Percentiles rank a stretch among this genome's conserved stretches.
Conservation (phyloP, 2,329 filamentous ascomycete species). For the Claviceps spartinae region DNA sequence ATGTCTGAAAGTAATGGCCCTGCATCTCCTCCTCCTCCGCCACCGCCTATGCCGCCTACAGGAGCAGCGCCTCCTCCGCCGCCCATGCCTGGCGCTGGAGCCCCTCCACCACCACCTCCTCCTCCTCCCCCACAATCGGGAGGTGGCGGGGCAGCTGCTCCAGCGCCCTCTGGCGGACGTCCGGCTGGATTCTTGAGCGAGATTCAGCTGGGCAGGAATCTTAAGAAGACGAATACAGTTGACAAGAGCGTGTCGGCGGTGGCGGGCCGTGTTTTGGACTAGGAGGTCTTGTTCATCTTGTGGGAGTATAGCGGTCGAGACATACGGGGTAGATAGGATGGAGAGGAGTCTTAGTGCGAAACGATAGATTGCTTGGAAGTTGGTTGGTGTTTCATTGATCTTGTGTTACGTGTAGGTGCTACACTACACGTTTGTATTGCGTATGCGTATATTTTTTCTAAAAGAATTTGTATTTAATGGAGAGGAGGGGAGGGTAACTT, state of each 20-base stretch:
- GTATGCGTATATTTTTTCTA: no score
- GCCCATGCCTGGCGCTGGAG: conserved; percentile 17
- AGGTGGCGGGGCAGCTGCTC: conserved; percentile 26
- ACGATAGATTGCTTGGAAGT: no score
- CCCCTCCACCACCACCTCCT: conserved; percentile 30
- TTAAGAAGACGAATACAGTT: conserved; percentile 83
- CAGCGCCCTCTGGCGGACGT: conserved; percentile 34
- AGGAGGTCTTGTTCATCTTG: no score
- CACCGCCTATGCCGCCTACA: conserved; percentile 13
- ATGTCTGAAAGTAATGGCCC: conserved; percentile 14
- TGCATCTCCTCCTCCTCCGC: conserved; percentile 14
- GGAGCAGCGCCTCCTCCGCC: conserved; percentile 8
- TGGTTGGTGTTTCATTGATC: no score
- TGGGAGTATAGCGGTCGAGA: neutral
- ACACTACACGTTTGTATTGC: no score
- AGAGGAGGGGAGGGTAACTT: no score
- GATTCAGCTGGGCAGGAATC: conserved; percentile 63
- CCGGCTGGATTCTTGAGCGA: conserved; percentile 60
- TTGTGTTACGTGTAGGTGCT: no score
- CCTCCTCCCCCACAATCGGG: conserved; percentile 32
- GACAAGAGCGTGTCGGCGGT: conserved; percentile 63
- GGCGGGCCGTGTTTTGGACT: conserved; percentile 59
- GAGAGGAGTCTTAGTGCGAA: no score
- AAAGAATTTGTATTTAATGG: no score
- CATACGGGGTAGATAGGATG: neutral